Evolutionary conservation across 2,329 filamentous ascomycete species (phyloP).

Genomic region (Cladophialophora immunda): DNA sequence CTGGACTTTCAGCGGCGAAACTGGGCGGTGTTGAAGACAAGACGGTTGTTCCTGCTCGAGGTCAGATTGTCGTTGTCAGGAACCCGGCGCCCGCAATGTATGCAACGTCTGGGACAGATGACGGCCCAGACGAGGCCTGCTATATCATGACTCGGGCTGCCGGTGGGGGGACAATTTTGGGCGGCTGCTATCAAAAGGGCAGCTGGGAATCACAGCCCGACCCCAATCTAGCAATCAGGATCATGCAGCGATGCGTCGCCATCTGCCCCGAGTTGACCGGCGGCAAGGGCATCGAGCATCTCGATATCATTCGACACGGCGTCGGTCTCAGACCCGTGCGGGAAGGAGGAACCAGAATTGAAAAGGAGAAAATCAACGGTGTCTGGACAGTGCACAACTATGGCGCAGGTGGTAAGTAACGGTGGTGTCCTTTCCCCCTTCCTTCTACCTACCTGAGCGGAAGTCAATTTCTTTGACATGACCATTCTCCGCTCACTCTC

Average conservation of each 20-base stretch:
- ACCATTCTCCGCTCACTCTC: background rate
- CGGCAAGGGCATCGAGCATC: slow-evolving; percentile 73
- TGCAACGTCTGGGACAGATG: slow-evolving; percentile 74
- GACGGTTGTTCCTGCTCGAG: slow-evolving; percentile 77
- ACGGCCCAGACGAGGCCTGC: slow-evolving; percentile 73
- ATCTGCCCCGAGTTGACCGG: slow-evolving; percentile 70
- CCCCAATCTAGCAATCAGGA: slow-evolving; percentile 78
- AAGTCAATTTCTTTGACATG: background rate
- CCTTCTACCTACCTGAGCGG: background rate
- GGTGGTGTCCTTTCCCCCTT: slow-evolving; percentile 18
- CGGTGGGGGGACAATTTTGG: slow-evolving; percentile 83
- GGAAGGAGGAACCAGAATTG: slow-evolving; percentile 76
- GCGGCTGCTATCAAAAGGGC: slow-evolving; percentile 82
- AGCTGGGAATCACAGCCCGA: slow-evolving; percentile 84
- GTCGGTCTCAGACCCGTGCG: slow-evolving; percentile 83
- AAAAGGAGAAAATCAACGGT: slow-evolving; percentile 72
- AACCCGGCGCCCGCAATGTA: slow-evolving; percentile 79
- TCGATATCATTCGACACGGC: slow-evolving; percentile 80
- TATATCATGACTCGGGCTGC: slow-evolving; percentile 84
- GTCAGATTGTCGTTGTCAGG: slow-evolving; percentile 83
- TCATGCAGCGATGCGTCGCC: slow-evolving; percentile 80
- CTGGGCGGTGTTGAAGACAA: slow-evolving; percentile 84
- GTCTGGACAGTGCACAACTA: slow-evolving; percentile 74
- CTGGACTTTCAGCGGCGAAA: slow-evolving; percentile 76
- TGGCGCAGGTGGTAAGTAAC: slow-evolving; percentile 66